phyloP scores from a whole-genome alignment of 2,329 filamentous ascomycete genomes.

The Diaporthe longicolla region DNA sequence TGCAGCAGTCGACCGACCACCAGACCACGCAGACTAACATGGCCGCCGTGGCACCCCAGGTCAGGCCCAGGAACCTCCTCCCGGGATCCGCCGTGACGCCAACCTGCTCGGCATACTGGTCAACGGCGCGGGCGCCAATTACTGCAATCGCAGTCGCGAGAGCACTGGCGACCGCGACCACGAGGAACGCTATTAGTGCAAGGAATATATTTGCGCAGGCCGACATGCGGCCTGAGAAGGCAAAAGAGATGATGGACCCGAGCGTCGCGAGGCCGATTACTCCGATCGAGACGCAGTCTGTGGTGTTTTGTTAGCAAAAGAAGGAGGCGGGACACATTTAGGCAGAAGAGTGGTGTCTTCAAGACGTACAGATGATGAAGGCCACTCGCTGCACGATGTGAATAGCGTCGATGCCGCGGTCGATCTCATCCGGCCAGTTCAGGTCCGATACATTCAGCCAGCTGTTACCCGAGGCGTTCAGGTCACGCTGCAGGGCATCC shows the following conservation, averaged over 20 bases:
- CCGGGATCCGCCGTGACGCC: slow-evolving; percentile 14
- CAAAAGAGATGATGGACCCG: not conserved
- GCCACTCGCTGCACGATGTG: slow-evolving; percentile 37
- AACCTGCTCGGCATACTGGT: slow-evolving; percentile 27
- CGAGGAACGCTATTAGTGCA: slow-evolving; percentile 21
- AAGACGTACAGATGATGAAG: slow-evolving; percentile 24
- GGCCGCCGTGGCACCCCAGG: slow-evolving; percentile 23
- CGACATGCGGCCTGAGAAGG: slow-evolving; percentile 25
- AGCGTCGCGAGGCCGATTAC: slow-evolving; percentile 16
- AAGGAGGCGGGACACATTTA: too few species aligned
- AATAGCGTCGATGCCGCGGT: slow-evolving; percentile 24
- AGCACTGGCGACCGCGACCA: slow-evolving; percentile 2
- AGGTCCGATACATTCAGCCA: slow-evolving; percentile 34
- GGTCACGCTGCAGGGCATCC: slow-evolving; percentile 29
- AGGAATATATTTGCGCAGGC: slow-evolving; percentile 22
- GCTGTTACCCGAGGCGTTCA: slow-evolving; percentile 29
- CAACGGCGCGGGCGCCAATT: slow-evolving; percentile 8
- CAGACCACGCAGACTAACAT: slow-evolving; percentile 27
- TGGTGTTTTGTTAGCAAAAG: not conserved
- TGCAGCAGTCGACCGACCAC: slow-evolving; percentile 32
- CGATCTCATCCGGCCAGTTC: slow-evolving; percentile 31
- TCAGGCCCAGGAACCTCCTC: slow-evolving; percentile 30
- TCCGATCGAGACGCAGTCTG: slow-evolving; percentile 23
- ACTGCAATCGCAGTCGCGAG: slow-evolving; percentile 29
- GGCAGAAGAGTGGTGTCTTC: too few species aligned